Conservation (phyloP, 2,329 filamentous ascomycete species). For the Phialemoniopsis sp. region DNA sequence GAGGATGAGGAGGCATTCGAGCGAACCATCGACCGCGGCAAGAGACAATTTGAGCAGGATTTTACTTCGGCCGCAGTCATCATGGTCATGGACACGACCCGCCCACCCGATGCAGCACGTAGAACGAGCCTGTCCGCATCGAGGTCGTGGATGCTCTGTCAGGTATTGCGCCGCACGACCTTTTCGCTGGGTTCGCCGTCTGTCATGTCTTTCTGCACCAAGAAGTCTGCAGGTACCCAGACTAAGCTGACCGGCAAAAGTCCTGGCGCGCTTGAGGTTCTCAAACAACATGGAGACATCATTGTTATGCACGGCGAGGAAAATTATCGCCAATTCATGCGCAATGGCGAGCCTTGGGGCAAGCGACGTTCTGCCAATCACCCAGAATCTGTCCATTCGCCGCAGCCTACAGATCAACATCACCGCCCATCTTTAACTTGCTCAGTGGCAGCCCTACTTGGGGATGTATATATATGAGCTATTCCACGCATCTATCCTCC, state of each 20-base stretch:
- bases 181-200: conserved; percentile 55
- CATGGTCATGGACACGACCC: no score
- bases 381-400: no score
- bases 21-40: conserved; percentile 87
- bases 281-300: conserved; percentile 59
- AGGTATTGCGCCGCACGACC: no score
- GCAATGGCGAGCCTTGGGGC: conserved; percentile 46
- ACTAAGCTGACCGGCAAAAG: conserved; percentile 9
- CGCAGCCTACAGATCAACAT: no score
- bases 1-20: conserved; percentile 95
- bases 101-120: no score
- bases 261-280: conserved; percentile 27
- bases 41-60: conserved; percentile 93
- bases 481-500: no score
- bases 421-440: no score
- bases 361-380: conserved; percentile 49
- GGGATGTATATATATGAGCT: no score
- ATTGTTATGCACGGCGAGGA: conserved; percentile 17
- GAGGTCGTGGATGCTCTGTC: no score
- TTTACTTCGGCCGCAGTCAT: no score
- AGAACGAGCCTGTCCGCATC: no score
- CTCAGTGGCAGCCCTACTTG: no score
- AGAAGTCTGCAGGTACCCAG: conserved; percentile 27
- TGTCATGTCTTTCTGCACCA: conserved; percentile 54
- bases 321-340: conserved; percentile 39